Conservation (phyloP, 768 basidiomycete genomes). For the Fistulinella prunicolor region DNA sequence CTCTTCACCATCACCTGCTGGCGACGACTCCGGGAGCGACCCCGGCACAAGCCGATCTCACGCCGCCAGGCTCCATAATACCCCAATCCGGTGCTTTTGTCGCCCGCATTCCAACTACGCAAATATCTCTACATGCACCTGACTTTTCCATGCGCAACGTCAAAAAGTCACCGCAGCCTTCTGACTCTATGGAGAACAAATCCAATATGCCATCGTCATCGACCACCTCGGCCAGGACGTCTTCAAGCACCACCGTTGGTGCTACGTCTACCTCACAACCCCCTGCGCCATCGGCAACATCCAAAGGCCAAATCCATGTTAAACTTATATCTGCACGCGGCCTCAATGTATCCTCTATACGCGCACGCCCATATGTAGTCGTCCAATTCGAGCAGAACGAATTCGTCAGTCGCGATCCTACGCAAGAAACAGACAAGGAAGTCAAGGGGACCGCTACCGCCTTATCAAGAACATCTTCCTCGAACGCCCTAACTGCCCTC, state of each 20-base stretch:
- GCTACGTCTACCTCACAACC: constrained; percentile 25
- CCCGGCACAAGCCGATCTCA: constrained; percentile 33
- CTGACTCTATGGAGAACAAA: constrained; percentile 35
- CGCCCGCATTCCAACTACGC: constrained; percentile 52
- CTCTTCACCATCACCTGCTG: constrained; percentile 33
- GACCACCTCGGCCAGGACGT: constrained; percentile 36
- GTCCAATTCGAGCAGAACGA: constrained; percentile 99
- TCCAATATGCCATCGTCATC: constrained; percentile 42
- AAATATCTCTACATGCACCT: constrained; percentile 81
- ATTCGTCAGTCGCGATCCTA: constrained; percentile 90
- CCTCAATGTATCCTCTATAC: constrained; percentile 65
- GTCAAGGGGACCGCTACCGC: constrained; percentile 74
- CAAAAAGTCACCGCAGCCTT: constrained; percentile 34
- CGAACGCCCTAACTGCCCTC: constrained; percentile 63
- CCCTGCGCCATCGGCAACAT: constrained; percentile 33
- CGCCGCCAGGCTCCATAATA: constrained; percentile 46
- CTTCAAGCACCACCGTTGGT: constrained; percentile 25
- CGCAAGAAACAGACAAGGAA: constrained; percentile 81
- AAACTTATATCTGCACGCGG: constrained; percentile 91
- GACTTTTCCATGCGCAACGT: constrained; percentile 76
- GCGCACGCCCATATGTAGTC: constrained; percentile 86
- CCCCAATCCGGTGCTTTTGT: constrained; percentile 47
- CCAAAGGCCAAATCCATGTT: constrained; percentile 84
- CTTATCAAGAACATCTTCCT: constrained; percentile 55
- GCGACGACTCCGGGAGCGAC: constrained; percentile 16